phyloP scores from a whole-genome alignment of 108 stramenopile genomes.

The Aurantiochytrium sp. region DNA sequence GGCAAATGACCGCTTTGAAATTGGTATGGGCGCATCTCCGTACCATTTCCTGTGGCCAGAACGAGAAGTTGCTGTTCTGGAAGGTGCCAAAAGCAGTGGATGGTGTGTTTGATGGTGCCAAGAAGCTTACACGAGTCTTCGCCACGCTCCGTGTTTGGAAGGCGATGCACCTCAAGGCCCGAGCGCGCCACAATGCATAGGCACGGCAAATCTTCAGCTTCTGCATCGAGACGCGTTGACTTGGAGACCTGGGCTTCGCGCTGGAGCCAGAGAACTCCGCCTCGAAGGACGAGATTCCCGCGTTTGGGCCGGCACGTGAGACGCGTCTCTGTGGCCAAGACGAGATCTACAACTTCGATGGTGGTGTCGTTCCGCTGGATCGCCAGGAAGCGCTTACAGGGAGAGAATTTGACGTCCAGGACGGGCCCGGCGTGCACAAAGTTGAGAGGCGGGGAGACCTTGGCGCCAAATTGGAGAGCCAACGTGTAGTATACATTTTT shows the following conservation, averaged over 20 bases:
- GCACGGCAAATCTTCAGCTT: not conserved
- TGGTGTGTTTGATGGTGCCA: not conserved
- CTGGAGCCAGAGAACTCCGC: not conserved
- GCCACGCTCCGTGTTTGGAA: not conserved
- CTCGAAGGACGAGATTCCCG: not conserved
- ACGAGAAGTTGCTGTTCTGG: not conserved
- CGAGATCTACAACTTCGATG: not conserved
- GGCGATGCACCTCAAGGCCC: not conserved
- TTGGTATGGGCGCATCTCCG: not conserved
- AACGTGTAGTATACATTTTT: not conserved
- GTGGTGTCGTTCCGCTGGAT: slow-evolving; percentile 8
- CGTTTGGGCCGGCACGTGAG: not conserved
- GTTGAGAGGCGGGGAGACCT: not conserved
- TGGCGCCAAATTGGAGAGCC: not conserved
- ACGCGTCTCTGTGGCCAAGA: not conserved
- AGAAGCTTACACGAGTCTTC: not conserved
- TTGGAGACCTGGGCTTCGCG: not conserved
- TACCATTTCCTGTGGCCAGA: not conserved
- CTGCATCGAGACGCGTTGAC: not conserved
- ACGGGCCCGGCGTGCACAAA: not conserved
- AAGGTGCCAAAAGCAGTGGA: slow-evolving; percentile 9
- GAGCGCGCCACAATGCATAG: not conserved
- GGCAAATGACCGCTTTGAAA: not conserved
- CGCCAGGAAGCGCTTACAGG: not conserved
- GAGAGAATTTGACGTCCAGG: slow-evolving; percentile 6